These are phyloP conservation scores for Pseudogymnoascus sp. DNA, from an alignment of 2,329 filamentous ascomycete species.

Conservation along the genomic window DNA sequence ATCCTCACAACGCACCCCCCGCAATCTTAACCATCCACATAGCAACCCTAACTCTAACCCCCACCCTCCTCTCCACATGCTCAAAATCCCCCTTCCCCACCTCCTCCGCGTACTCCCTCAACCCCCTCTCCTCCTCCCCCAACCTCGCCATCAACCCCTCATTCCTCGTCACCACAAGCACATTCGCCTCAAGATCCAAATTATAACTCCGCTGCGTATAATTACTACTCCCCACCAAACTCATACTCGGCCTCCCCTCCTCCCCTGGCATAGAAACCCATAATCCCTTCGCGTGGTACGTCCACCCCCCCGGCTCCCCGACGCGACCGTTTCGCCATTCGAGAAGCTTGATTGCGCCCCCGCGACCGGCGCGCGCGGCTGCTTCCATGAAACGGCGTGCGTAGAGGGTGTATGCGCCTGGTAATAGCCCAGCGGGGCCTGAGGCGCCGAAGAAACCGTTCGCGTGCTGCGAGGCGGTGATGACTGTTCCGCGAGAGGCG, in stretches of 20 bases:
- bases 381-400: conserved; percentile 66
- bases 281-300: conserved; percentile 93
- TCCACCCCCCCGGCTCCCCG: conserved; percentile 79
- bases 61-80: conserved; percentile 72
- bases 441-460: conserved; percentile 91
- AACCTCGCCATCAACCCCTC: conserved; percentile 61
- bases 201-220: conserved; percentile 93
- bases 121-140: conserved; percentile 70
- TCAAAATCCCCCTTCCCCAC: conserved; percentile 73
- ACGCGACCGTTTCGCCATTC: conserved; percentile 85
- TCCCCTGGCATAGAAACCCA: conserved; percentile 66
- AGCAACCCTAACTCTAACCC: conserved; percentile 73
- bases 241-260: conserved; percentile 62
- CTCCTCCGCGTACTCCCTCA: conserved; percentile 63
- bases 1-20: conserved; percentile 69
- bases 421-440: conserved; percentile 83
- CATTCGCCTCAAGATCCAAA: conserved; percentile 84
- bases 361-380: conserved; percentile 32
- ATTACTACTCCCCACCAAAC: conserved; percentile 83
- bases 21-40: conserved; percentile 90
- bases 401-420: conserved; percentile 85
- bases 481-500: conserved; percentile 65
- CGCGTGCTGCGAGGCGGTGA: conserved; percentile 86
- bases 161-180: conserved; percentile 75
- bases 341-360: conserved; percentile 59